Evolutionary conservation across 768 basidiomycete species (phyloP), one percentile per base, ranked within the genome.

Genomic region (Podaxis sp.): DNA sequence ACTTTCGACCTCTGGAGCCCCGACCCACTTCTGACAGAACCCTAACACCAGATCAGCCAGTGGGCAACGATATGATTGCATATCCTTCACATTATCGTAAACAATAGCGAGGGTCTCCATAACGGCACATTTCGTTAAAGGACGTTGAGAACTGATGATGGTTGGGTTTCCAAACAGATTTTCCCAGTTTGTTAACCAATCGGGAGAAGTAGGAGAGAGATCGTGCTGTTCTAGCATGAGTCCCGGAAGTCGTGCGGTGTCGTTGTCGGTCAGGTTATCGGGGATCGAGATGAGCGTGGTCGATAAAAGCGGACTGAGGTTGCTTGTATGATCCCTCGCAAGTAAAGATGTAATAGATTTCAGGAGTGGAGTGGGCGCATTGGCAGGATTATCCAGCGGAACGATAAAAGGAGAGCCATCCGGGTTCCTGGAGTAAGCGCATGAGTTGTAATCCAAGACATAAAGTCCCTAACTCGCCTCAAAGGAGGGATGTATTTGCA

Each of bases 151-250:
- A 58, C 76, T 74, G 64, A 85, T 70, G 19, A 86, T 73, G 0
- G 74, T 75, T 15, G 79, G 70, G 63, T 85, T 85, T n/a, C 73
- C 75, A 13, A 91, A 71, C 5, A 92, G 74, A 40, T 67, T 79
- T 40, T 77, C 71, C 91, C 91, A 92, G 68, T 88, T 87, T 17
- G 75, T 74, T 28, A 92, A 72, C 91, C 91, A 93, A 4, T 85
- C 81, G 0, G 87, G 84, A 1, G 87, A 86, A 11, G 88, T 88
- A 1, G 91, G 91, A 2, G 85, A 87, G 36, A 92, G 79, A 53
- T 85, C 83, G 65, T 89, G 85, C 61, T 89, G 84, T 51, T 86
- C 84, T 40, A 80, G 76, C 87, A 93, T 89, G 57, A 84, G 74
- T 11, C 69, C 69, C 7, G 90, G 84, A 2, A 92, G 78, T 57